Evolutionary conservation across 345 rosid genomes (phyloP), one percentile per base, ranked within the genome.

Genomic region (Pistacia atlantica): DNA sequence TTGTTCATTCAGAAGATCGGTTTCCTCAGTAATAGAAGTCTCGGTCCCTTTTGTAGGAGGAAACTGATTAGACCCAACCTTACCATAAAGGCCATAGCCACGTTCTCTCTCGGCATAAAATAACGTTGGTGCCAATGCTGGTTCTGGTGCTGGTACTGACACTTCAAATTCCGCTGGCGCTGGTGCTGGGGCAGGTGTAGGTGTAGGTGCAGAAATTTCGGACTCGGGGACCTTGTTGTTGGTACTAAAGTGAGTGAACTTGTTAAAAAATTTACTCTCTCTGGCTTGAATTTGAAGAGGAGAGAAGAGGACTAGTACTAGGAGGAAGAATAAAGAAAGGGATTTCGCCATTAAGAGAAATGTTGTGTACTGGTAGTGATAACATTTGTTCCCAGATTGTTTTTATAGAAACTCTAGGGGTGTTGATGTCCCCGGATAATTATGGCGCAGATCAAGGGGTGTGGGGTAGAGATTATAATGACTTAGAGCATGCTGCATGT

Each of bases 251-350:
- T 75, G 88, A 18, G 83, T 83, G 80, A 86, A 80, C 86, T 88
- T 91, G 82, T 84, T 86, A 71, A 91, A 91, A 83, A 91, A 87
- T 79, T 73, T 83, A 78, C 91, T 87, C 72, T 87, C 88, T 77
- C 92, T 90, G 11, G 86, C 92, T 33, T 88, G 85, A 71, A 81
- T 80, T 22, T 76, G 64, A 46, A 56, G 37, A 63, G 79, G 57
- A 59, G 79, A 73, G 72, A 83, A 73, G 51, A 80, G 57, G 42
- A 73, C 17, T 31, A 74, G 54, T 42, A 42, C 46, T 54, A 81
- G 67, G 60, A 81, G 67, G 46, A 78, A 69, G 78, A 78, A 81
- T 71, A 82, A 71, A 16, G 56, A 46, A 33, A 73, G 16, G 66
- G 42, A 18, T 17, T 69, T n/a, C 67, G 37, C 75, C 95, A 91